Evolutionary conservation across 1,139 yeast species (phyloP).

Genomic region (Nakaseomyces nivariensis): DNA sequence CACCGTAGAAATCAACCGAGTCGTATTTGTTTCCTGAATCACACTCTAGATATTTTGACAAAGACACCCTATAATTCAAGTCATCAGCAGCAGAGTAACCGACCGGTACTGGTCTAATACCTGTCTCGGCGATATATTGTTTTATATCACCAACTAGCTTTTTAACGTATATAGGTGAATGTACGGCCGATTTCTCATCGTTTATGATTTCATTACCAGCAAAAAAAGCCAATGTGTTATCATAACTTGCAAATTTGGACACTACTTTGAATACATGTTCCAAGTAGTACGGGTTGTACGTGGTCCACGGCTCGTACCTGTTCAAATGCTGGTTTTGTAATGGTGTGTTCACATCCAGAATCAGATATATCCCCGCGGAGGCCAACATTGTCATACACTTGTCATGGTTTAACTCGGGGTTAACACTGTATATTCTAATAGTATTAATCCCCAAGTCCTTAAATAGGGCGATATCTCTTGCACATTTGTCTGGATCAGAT

Average conservation of each 20-base stretch:
- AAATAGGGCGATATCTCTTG: conserved; percentile 52
- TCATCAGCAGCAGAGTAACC: conserved; percentile 98
- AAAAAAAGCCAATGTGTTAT: conserved; percentile 84
- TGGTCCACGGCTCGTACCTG: conserved; percentile 81
- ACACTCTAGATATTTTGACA: conserved; percentile 78
- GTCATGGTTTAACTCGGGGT: conserved; percentile 77
- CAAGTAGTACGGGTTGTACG: conserved; percentile 60
- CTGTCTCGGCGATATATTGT: conserved; percentile 47
- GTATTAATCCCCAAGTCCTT: conserved; percentile 43
- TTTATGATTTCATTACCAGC: conserved; percentile 92
- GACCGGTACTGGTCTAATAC: conserved; percentile 67
- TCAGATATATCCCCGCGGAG: conserved; percentile 81
- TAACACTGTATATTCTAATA: conserved; percentile 75
- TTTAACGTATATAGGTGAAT: conserved; percentile 62
- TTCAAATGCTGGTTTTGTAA: conserved; percentile 65
- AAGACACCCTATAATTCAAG: conserved; percentile 57
- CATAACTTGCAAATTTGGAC: conserved; percentile 73
- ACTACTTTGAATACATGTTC: conserved; percentile 71
- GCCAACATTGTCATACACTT: conserved; percentile 87
- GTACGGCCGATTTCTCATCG: conserved; percentile 62
- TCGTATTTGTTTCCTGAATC: conserved; percentile 40
- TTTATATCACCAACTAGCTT: conserved; percentile 77
- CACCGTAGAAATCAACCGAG: conserved; percentile 85
- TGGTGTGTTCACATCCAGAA: conserved; percentile 88
- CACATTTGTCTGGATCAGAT: conserved; percentile 52